Evolutionary conservation across 352 stramenopile species (phyloP).

Genomic region (Globisporangium middletonii): DNA sequence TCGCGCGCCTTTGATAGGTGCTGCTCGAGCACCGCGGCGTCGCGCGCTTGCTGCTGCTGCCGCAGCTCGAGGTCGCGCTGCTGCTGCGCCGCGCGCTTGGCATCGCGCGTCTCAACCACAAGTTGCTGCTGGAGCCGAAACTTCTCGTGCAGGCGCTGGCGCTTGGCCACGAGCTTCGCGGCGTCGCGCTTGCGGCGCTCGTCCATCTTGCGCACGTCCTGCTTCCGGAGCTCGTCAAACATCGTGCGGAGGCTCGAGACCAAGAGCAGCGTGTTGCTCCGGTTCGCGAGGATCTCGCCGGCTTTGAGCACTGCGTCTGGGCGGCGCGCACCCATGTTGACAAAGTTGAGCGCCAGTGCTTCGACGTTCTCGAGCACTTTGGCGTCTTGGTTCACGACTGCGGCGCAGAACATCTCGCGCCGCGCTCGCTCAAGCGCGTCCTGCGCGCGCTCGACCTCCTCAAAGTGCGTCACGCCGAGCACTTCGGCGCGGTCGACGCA

Average conservation of each 20-base stretch:
- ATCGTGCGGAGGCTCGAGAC: slow-evolving; percentile 53
- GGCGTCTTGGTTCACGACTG: slow-evolving; percentile 47
- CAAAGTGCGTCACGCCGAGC: slow-evolving; percentile 63
- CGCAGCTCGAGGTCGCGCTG: slow-evolving; percentile 44
- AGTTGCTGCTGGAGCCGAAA: slow-evolving; percentile 64
- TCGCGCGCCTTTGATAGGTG: slow-evolving; percentile 27
- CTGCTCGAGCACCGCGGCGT: slow-evolving; percentile 26
- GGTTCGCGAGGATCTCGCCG: slow-evolving; percentile 68
- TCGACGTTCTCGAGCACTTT: slow-evolving; percentile 62
- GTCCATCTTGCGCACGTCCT: slow-evolving; percentile 75
- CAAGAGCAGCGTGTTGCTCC: slow-evolving; percentile 78
- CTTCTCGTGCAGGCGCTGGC: slow-evolving; percentile 53
- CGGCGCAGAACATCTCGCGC: slow-evolving; percentile 55
- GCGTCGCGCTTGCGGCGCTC: slow-evolving; percentile 55
- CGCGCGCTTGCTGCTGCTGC: slow-evolving; percentile 19
- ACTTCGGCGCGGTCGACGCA: slow-evolving; percentile 61
- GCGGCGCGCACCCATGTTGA: slow-evolving; percentile 51
- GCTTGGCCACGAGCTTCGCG: slow-evolving; percentile 49
- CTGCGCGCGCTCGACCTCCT: slow-evolving; percentile 67
- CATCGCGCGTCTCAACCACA: slow-evolving; percentile 57
- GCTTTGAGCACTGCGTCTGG: slow-evolving; percentile 68
- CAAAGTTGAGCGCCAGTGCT: slow-evolving; percentile 52
- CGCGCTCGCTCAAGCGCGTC: slow-evolving; percentile 60
- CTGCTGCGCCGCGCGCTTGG: slow-evolving; percentile 38
- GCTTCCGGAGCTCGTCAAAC: slow-evolving; percentile 69